A percentile compares a stretch with the other conserved stretches of the same genome.
These are phyloP conservation scores for Chloropicon primus DNA, from an alignment of 139 green algal genomes.

Conservation along the genomic window DNA sequence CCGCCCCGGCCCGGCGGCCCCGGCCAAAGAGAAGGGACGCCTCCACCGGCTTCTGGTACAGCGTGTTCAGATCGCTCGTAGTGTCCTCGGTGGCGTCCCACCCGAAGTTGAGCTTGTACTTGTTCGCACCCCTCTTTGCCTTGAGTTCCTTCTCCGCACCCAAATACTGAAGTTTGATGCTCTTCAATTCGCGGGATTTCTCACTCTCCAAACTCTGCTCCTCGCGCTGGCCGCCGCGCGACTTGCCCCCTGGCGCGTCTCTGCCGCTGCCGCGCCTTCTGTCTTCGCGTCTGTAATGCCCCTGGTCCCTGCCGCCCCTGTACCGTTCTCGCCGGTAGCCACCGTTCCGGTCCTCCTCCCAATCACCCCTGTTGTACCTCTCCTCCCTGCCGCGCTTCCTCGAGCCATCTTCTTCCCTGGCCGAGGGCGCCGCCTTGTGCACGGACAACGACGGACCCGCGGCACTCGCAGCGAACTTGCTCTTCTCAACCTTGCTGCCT, in stretches of 20 bases:
- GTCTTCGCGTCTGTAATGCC: too few species aligned
- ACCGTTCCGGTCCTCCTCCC: too few species aligned
- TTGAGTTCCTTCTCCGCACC: slow-evolving; percentile 8
- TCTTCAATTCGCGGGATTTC: not conserved
- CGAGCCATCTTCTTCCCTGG: too few species aligned
- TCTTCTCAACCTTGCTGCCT: not conserved
- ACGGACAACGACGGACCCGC: not conserved
- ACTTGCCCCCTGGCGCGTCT: not conserved
- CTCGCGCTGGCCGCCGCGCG: not conserved
- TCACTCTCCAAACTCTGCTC: not conserved
- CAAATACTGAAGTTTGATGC: not conserved
- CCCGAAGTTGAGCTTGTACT: slow-evolving; percentile 94
- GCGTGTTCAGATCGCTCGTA: slow-evolving; percentile 72
- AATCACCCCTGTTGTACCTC: too few species aligned
- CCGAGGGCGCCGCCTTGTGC: too few species aligned
- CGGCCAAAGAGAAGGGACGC: slow-evolving; percentile 84
- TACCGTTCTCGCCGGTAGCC: too few species aligned
- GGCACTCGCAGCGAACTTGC: too few species aligned
- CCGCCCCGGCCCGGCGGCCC: slow-evolving; percentile 79
- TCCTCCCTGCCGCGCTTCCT: too few species aligned
- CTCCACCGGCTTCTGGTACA: slow-evolving; percentile 57
- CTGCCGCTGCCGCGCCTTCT: too few species aligned
- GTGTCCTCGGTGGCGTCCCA: slow-evolving; percentile 93
- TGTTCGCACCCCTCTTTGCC: slow-evolving; percentile 64
- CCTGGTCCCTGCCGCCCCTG: too few species aligned